These are phyloP conservation scores for Fusarium sp. DNA, from an alignment of 2,329 filamentous ascomycete species.

Conservation along the genomic window DNA sequence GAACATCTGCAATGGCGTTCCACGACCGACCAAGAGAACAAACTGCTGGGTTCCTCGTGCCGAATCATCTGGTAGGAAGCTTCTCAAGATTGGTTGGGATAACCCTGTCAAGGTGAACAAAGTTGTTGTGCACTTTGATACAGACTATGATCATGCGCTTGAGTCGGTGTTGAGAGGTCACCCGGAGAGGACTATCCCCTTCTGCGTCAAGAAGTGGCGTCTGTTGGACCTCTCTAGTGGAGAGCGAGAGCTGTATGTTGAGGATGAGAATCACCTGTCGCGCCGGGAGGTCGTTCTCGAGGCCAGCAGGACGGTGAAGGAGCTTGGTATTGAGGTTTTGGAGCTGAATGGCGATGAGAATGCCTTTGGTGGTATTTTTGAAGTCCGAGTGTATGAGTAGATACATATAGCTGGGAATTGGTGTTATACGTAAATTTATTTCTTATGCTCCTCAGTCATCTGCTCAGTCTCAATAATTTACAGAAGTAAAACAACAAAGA, in stretches of 20 bases:
- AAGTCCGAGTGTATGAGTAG: conserved; percentile 4
- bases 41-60: conserved; percentile 9
- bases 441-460: background rate
- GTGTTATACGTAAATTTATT: accelerated
- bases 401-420: accelerated
- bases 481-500: too few species aligned
- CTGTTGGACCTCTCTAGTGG: background rate
- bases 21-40: background rate
- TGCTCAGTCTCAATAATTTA: background rate
- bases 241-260: background rate
- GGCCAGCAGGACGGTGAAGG: background rate
- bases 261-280: conserved; percentile 5
- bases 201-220: conserved; percentile 15
- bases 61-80: background rate
- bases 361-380: conserved; percentile 4
- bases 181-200: conserved; percentile 6
- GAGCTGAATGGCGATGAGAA: background rate
- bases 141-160: conserved; percentile 15
- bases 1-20: conserved; percentile 1
- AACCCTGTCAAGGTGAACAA: background rate
- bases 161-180: conserved; percentile 15
- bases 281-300: background rate
- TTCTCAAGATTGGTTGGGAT: background rate
- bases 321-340: conserved; percentile 2
- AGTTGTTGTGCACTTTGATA: conserved; percentile 1